Percentiles rank a stretch among this genome's conserved stretches.
Conservation (phyloP, 108 stramenopile genomes). For the Fragilariopsis cylindrus region DNA sequence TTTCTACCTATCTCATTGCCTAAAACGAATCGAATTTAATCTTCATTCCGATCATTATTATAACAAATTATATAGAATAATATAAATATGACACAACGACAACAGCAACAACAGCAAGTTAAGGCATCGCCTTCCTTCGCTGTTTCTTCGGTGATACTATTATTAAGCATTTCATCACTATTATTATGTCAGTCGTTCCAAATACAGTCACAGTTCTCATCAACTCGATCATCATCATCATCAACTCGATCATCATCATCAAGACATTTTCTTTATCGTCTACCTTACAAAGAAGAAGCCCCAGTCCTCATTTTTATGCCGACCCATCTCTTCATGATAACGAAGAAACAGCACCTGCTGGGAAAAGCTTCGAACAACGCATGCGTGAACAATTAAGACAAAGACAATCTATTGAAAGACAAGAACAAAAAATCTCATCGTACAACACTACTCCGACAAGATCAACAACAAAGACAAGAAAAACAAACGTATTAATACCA, state of each 20-base stretch:
- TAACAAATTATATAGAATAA: background rate
- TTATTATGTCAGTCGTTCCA: slow-evolving; percentile 12
- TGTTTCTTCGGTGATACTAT: background rate
- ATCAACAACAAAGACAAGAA: background rate
- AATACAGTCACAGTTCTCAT: background rate
- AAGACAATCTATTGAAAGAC: background rate
- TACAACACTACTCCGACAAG: too few relatives aligned
- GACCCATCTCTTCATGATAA: background rate
- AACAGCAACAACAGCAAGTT: background rate
- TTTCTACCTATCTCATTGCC: background rate
- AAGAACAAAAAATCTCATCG: too few relatives aligned
- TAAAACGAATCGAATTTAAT: background rate
- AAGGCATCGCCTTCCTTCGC: too few relatives aligned
- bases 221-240: slow-evolving; percentile 2
- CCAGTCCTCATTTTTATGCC: background rate
- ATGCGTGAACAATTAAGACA: slow-evolving; percentile 6
- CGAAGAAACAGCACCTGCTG: background rate
- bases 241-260: background rate
- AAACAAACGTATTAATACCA: slow-evolving; percentile 13
- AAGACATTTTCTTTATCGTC: background rate
- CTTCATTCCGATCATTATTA: too few relatives aligned
- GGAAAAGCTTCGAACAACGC: background rate
- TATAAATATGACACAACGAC: background rate
- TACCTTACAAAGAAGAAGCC: background rate
- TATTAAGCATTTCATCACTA: background rate